Percentiles rank a stretch among this genome's conserved stretches.
Conservation (phyloP, 2,329 filamentous ascomycete genomes). For the Verticillium longisporum region DNA sequence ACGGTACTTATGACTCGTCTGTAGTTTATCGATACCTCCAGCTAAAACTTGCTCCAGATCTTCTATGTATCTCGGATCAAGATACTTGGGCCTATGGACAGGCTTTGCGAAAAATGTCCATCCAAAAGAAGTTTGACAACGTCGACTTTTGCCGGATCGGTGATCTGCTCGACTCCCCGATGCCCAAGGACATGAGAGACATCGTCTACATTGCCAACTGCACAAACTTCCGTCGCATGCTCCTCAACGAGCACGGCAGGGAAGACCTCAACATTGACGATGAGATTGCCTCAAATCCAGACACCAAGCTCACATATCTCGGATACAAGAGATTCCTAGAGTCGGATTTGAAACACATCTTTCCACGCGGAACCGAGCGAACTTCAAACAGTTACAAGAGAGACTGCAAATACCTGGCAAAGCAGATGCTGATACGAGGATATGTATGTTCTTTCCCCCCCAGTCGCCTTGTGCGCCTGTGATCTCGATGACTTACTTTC, state of each 20-base stretch:
- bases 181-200: slow-evolving; percentile 5
- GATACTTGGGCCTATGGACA: slow-evolving; percentile 32
- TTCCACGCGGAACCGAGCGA: slow-evolving; percentile 3
- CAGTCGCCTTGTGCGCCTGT: background rate
- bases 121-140: slow-evolving; percentile 20
- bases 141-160: slow-evolving; percentile 28
- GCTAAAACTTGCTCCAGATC: slow-evolving; percentile 17
- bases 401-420: slow-evolving; percentile 11
- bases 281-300: slow-evolving; percentile 18
- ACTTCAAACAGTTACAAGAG: slow-evolving; percentile 12
- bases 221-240: slow-evolving; percentile 19
- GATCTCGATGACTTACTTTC: background rate
- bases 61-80: slow-evolving; percentile 31
- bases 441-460: slow-evolving; percentile 13
- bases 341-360: slow-evolving; percentile 19
- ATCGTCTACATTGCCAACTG: slow-evolving; percentile 21
- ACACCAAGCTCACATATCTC: slow-evolving; percentile 21
- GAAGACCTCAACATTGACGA: slow-evolving; percentile 18
- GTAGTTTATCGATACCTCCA: background rate
- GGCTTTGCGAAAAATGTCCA: slow-evolving; percentile 25
- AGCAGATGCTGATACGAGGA: slow-evolving; percentile 19
- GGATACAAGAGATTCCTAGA: slow-evolving; percentile 21
- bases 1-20: slow-evolving; percentile 1
- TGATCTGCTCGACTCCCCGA: slow-evolving; percentile 22
- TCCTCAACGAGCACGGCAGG: slow-evolving; percentile 17